Percentiles rank a stretch among this genome's conserved stretches.
Evolutionary conservation across 306 rosid genomes (phyloP).

Genomic region (Prunus kanzakura): DNA sequence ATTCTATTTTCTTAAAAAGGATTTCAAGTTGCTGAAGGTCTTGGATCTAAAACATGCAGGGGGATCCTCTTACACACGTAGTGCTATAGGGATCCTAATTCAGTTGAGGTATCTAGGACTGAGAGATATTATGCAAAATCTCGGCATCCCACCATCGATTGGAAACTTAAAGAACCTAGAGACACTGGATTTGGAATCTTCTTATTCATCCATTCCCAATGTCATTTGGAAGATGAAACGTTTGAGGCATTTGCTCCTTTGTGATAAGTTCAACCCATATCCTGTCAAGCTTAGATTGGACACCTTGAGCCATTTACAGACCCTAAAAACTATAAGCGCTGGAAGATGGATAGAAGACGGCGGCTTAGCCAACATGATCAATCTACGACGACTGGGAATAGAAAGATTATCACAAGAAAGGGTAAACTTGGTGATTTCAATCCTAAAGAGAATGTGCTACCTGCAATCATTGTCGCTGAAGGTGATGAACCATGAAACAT

Average conservation of each 20-base stretch:
- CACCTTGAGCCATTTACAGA: slow-evolving; percentile 1
- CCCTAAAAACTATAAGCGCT: not conserved
- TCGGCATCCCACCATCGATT: not conserved
- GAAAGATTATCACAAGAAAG: not conserved
- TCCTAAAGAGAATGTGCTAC: not conserved
- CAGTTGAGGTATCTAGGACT: not conserved
- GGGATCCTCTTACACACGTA: fast-evolving
- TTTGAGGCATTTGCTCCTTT: not conserved
- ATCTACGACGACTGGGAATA: not conserved
- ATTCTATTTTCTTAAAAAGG: not conserved
- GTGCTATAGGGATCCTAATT: not conserved
- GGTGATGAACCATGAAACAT: not conserved
- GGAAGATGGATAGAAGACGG: slow-evolving; percentile 11
- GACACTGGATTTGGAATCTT: not conserved
- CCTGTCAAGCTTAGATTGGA: not conserved
- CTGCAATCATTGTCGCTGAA: not conserved
- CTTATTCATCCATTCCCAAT: not conserved
- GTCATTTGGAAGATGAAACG: not conserved
- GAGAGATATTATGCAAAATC: no score
- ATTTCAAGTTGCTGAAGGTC: not conserved
- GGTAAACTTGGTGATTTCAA: not conserved
- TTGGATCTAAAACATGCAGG: not conserved
- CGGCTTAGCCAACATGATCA: not conserved
- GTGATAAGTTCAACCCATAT: fast-evolving
- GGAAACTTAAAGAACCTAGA: not conserved